Percentiles rank a stretch among this genome's conserved stretches.
These are phyloP conservation scores for Fusarium humuli DNA, from an alignment of 2,329 filamentous ascomycete genomes.

Conservation along the genomic window DNA sequence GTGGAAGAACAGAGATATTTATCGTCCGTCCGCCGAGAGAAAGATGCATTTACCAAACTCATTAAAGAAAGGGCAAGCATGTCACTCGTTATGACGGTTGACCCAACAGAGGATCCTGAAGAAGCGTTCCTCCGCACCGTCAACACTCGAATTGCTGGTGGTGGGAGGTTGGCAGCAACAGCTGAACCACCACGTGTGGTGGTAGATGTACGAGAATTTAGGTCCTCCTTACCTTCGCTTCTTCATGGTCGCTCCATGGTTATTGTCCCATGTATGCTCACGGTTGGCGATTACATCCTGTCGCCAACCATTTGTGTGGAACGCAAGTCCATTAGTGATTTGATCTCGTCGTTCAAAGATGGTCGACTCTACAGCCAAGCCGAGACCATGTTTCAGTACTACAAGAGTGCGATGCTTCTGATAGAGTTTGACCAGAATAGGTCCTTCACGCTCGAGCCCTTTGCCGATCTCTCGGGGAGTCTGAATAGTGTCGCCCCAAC, in stretches of 20 bases:
- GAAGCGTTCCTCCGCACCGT: slow-evolving; percentile 93
- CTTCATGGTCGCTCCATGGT: slow-evolving; percentile 89
- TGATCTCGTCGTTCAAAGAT: slow-evolving; percentile 92
- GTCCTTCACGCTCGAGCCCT: slow-evolving; percentile 91
- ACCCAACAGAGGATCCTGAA: slow-evolving; percentile 81
- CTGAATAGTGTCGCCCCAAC: slow-evolving; percentile 71
- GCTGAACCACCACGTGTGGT: slow-evolving; percentile 90
- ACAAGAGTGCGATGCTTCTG: slow-evolving; percentile 87
- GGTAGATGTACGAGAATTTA: slow-evolving; percentile 95
- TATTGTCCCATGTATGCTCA: slow-evolving; percentile 93
- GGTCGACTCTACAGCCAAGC: slow-evolving; percentile 92
- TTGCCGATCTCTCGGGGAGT: slow-evolving; percentile 74
- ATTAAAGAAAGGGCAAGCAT: slow-evolving; percentile 95
- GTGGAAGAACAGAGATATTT: slow-evolving; percentile 97
- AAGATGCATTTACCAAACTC: slow-evolving; percentile 93
- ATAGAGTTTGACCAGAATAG: slow-evolving; percentile 99
- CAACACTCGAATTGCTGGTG: slow-evolving; percentile 96
- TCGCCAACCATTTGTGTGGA: slow-evolving; percentile 93
- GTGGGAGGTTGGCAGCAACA: slow-evolving; percentile 84
- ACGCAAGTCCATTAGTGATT: slow-evolving; percentile 90
- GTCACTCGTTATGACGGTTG: slow-evolving; percentile 85
- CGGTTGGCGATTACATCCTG: slow-evolving; percentile 95
- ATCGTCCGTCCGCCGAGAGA: slow-evolving; percentile 89
- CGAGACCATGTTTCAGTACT: slow-evolving; percentile 94
- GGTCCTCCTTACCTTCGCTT: slow-evolving; percentile 90